phyloP scores from a whole-genome alignment of 2,329 filamentous ascomycete genomes.

The Colletotrichum melonis region DNA sequence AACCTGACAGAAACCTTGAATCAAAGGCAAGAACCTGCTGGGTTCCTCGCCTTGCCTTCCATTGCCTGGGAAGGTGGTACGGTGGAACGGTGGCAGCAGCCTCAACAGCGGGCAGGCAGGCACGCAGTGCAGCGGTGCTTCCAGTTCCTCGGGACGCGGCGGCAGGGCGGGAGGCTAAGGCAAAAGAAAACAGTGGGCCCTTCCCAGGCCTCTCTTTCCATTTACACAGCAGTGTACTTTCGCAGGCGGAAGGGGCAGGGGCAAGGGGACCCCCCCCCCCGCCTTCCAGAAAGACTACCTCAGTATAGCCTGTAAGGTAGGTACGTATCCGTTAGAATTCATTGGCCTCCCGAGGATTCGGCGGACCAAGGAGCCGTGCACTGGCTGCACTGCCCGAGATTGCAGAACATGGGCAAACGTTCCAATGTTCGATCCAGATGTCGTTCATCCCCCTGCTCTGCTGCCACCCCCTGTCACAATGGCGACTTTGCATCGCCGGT shows the following conservation, averaged over 20 bases:
- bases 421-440: neutral
- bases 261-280: neutral
- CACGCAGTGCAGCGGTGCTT: neutral
- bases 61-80: neutral
- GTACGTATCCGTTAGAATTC: too few species aligned
- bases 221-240: too few species aligned
- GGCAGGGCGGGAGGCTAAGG: slow-evolving; percentile 25
- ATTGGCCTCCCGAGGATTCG: neutral
- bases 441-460: neutral
- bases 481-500: neutral
- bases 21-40: neutral
- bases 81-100: neutral
- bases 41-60: neutral
- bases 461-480: neutral
- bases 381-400: neutral
- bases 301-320: too few species aligned
- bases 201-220: neutral
- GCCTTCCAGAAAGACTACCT: neutral
- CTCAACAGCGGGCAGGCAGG: neutral
- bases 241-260: neutral
- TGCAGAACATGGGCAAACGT: neutral
- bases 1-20: neutral
- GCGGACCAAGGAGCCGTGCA: neutral
- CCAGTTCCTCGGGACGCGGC: slow-evolving; percentile 33
- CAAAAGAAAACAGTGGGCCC: neutral